phyloP scores from a whole-genome alignment of 495 filamentous ascomycete species.

The Antarctomyces pellizariae region DNA sequence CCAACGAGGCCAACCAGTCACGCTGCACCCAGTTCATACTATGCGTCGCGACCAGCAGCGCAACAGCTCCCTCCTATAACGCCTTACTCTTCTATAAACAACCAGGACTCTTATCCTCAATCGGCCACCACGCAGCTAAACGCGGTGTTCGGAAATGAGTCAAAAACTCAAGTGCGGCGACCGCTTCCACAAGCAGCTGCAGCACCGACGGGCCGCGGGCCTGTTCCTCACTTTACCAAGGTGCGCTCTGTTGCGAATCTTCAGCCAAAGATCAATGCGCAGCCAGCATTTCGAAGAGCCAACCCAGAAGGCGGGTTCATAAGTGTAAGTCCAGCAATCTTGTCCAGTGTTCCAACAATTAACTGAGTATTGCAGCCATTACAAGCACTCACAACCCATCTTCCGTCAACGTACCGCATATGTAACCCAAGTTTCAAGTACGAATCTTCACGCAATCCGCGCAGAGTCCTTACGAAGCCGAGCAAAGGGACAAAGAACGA shows the following conservation, averaged over 20 bases:
- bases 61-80: conserved; percentile 51
- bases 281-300: conserved; percentile 78
- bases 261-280: conserved; percentile 57
- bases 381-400: conserved; percentile 82
- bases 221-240: conserved; percentile 72
- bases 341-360: conserved; percentile 4
- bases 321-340: conserved; percentile 37
- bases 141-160: conserved; percentile 45
- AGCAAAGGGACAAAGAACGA: conserved; percentile 99
- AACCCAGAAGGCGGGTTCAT: conserved; percentile 98
- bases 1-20: conserved; percentile 24
- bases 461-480: conserved; percentile 92
- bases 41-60: conserved; percentile 18
- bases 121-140: conserved; percentile 46
- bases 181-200: conserved; percentile 22
- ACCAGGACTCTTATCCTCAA: conserved; percentile 38
- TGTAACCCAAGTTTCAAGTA: conserved; percentile 98
- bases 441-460: conserved; percentile 93
- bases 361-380: conserved; percentile 39
- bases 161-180: conserved; percentile 47
- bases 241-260: conserved; percentile 49
- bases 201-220: conserved; percentile 32
- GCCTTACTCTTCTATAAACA: conserved; percentile 32
- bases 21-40: conserved; percentile 24
- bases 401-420: conserved; percentile 90